Percentiles rank a stretch among this genome's conserved stretches.
phyloP scores from a whole-genome alignment of 768 basidiomycete genomes.

The Ramaria rubella region DNA sequence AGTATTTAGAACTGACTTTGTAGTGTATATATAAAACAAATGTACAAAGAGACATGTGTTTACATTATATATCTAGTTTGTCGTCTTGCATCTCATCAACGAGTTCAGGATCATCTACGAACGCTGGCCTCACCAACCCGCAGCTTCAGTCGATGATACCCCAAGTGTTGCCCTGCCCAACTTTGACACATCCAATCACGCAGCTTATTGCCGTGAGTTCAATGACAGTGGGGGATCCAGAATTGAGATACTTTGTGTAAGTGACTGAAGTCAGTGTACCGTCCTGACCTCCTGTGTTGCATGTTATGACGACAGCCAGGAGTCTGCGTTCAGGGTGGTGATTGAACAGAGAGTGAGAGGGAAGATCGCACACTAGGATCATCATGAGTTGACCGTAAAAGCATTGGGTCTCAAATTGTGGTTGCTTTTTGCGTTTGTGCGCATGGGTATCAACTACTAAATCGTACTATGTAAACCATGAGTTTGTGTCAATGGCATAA shows the following conservation, averaged over 20 bases:
- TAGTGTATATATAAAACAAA: too few relatives aligned
- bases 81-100: not conserved
- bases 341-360: not conserved
- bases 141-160: not conserved
- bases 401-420: not conserved
- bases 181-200: not conserved
- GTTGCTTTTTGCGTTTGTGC: not conserved
- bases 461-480: not conserved
- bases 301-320: not conserved
- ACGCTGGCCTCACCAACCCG: not conserved
- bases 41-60: too few relatives aligned
- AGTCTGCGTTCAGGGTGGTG: not conserved
- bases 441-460: not conserved
- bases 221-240: not conserved
- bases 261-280: not conserved
- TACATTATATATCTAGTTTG: too few relatives aligned
- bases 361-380: not conserved
- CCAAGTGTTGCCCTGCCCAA: not conserved
- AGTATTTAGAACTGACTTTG: too few relatives aligned
- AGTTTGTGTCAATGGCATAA: not conserved
- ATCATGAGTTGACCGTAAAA: too few relatives aligned
- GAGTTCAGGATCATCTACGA: not conserved
- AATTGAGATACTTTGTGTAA: not conserved
- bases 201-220: too few relatives aligned
- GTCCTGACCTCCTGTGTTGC: not conserved